phyloP scores from a whole-genome alignment of 495 filamentous ascomycete genomes.

The Talaromyces thailandensis region DNA sequence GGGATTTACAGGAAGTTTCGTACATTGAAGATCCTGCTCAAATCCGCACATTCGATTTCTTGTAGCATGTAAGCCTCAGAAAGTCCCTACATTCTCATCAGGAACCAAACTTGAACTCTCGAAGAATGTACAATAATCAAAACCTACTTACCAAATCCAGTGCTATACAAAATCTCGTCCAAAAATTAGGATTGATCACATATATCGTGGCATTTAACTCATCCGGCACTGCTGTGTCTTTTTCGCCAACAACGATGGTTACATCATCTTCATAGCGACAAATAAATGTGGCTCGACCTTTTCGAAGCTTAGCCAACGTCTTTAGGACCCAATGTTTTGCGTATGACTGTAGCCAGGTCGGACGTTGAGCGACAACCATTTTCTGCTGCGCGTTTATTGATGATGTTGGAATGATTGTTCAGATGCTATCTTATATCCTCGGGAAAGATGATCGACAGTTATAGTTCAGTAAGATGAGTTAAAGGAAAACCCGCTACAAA shows the following conservation, averaged over 20 bases:
- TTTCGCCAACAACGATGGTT: neutral
- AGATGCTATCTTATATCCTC: neutral
- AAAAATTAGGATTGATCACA: slow-evolving; percentile 5
- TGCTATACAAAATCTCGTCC: slow-evolving; percentile 3
- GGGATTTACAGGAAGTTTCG: neutral
- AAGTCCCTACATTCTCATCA: slow-evolving; percentile 38
- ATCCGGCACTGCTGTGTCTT: neutral
- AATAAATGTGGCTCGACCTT: neutral
- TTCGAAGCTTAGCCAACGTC: neutral
- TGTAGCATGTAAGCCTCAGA: slow-evolving; percentile 63
- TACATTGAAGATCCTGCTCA: slow-evolving; percentile 58
- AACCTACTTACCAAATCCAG: slow-evolving; percentile 7
- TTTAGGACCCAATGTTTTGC: neutral
- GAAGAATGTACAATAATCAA: neutral
- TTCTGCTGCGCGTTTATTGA: neutral
- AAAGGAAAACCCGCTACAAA: neutral
- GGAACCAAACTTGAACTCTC: neutral
- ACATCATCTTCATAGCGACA: neutral
- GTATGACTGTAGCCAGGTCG: neutral
- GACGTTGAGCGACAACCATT: neutral
- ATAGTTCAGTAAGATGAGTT: neutral
- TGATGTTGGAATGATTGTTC: neutral
- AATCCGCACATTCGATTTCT: slow-evolving; percentile 52
- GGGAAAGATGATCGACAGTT: neutral
- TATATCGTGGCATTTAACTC: slow-evolving; percentile 1